Conservation (phyloP, 352 stramenopile genomes). For the Globisporangium nodosum region DNA sequence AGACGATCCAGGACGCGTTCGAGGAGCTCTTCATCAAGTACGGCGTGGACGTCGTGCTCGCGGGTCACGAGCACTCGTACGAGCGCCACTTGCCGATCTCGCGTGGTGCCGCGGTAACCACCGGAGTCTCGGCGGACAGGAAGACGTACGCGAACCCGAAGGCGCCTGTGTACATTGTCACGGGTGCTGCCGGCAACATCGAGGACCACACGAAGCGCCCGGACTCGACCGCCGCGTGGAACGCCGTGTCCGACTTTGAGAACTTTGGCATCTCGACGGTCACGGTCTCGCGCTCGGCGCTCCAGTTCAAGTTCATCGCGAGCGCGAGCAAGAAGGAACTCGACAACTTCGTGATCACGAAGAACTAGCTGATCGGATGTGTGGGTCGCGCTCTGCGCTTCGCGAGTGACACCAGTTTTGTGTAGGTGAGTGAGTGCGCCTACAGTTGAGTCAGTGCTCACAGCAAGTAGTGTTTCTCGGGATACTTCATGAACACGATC, state of each 20-base stretch:
- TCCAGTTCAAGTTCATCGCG: slow-evolving; percentile 28
- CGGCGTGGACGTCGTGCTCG: slow-evolving; percentile 80
- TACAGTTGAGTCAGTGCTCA: too few species aligned
- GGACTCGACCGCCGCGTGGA: slow-evolving; percentile 18
- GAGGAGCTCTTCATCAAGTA: slow-evolving; percentile 84
- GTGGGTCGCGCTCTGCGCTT: too few species aligned
- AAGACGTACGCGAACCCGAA: slow-evolving; percentile 53
- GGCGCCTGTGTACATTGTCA: slow-evolving; percentile 65
- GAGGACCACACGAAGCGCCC: slow-evolving; percentile 30
- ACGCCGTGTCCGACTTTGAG: slow-evolving; percentile 49
- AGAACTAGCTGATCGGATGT: neutral
- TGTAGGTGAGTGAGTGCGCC: too few species aligned
- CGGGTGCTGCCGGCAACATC: slow-evolving; percentile 50
- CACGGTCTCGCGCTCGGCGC: slow-evolving; percentile 5
- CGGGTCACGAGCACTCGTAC: slow-evolving; percentile 85
- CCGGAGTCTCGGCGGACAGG: slow-evolving; percentile 41
- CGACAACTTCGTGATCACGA: slow-evolving; percentile 15
- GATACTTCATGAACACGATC: neutral
- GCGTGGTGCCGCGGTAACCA: slow-evolving; percentile 28
- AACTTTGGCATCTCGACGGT: slow-evolving; percentile 29
- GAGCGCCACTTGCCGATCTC: slow-evolving; percentile 65
- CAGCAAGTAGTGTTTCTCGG: too few species aligned
- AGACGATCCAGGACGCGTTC: slow-evolving; percentile 53
- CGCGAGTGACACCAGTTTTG: too few species aligned
- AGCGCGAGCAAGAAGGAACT: slow-evolving; percentile 12